phyloP scores from a whole-genome alignment of 2,329 filamentous ascomycete genomes.

The Colletotrichum sp. region DNA sequence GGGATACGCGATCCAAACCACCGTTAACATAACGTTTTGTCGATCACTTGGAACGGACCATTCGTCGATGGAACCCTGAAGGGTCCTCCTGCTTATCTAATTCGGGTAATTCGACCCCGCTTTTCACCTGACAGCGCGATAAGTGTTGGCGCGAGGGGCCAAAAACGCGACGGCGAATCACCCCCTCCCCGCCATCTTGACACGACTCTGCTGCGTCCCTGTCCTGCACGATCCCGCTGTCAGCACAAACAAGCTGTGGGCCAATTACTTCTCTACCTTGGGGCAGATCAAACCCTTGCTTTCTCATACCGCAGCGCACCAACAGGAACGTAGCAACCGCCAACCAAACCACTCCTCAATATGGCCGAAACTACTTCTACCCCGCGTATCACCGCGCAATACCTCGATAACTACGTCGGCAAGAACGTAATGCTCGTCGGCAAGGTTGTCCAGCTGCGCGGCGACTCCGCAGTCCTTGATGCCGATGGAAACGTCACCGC shows the following conservation, averaged over 20 bases:
- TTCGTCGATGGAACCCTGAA: background rate
- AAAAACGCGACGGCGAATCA: background rate
- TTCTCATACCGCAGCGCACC: background rate
- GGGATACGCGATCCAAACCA: background rate
- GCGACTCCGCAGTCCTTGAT: conserved; percentile 81
- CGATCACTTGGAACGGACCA: background rate
- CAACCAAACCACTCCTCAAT: conserved; percentile 23
- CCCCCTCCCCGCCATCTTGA: background rate
- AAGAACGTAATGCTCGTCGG: conserved; percentile 85
- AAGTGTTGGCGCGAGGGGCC: background rate
- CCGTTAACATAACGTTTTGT: conserved; percentile 17
- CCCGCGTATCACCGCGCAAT: conserved; percentile 81
- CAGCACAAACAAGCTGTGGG: background rate
- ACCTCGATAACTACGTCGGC: conserved; percentile 78
- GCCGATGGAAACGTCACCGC: conserved; percentile 79
- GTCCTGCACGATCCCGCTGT: background rate
- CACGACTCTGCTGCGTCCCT: background rate
- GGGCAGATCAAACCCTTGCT: background rate
- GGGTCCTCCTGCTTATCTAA: background rate
- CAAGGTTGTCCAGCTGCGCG: conserved; percentile 81
- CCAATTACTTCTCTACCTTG: background rate
- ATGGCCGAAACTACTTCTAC: conserved; percentile 74
- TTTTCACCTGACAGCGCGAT: conserved; percentile 18
- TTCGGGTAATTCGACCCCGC: background rate
- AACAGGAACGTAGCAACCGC: background rate